phyloP scores from a whole-genome alignment of 2,329 filamentous ascomycete genomes.

The Pseudocercospora eumusae region DNA sequence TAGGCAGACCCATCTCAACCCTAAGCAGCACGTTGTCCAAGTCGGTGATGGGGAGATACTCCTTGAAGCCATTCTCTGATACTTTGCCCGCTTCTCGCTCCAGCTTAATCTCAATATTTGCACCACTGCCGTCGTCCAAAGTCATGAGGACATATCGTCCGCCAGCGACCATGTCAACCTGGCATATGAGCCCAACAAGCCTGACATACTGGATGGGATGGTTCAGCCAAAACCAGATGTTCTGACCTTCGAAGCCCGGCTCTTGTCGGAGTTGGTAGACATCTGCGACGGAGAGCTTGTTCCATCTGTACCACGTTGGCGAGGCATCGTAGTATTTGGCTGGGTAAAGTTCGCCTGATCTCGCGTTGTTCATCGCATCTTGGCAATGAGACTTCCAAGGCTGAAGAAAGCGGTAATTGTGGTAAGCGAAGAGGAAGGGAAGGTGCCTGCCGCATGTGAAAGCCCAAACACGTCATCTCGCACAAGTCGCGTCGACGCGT shows the following conservation, averaged over 20 bases:
- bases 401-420: slow-evolving; percentile 9
- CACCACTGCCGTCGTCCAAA: slow-evolving; percentile 63
- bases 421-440: slow-evolving; percentile 10
- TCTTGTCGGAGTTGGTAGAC: slow-evolving; percentile 55
- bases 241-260: slow-evolving; percentile 55
- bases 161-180: slow-evolving; percentile 41
- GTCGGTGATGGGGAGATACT: slow-evolving; percentile 40
- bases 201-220: slow-evolving; percentile 53
- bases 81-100: slow-evolving; percentile 37
- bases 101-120: slow-evolving; percentile 58
- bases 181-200: slow-evolving; percentile 49
- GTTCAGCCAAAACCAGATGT: slow-evolving; percentile 58
- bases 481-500: not conserved
- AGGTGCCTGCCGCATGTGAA: not conserved
- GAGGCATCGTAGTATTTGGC: slow-evolving; percentile 62
- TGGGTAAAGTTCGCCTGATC: slow-evolving; percentile 50
- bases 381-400: slow-evolving; percentile 10
- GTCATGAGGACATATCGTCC: slow-evolving; percentile 53
- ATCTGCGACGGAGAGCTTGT: slow-evolving; percentile 59
- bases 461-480: not conserved
- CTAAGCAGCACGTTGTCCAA: slow-evolving; percentile 45
- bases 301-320: slow-evolving; percentile 64
- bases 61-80: slow-evolving; percentile 18
- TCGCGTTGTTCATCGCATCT: slow-evolving; percentile 42
- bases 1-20: slow-evolving; percentile 44